These are phyloP conservation scores for Herpotrichia juniperi DNA, from an alignment of 2,329 filamentous ascomycete species.

Conservation along the genomic window DNA sequence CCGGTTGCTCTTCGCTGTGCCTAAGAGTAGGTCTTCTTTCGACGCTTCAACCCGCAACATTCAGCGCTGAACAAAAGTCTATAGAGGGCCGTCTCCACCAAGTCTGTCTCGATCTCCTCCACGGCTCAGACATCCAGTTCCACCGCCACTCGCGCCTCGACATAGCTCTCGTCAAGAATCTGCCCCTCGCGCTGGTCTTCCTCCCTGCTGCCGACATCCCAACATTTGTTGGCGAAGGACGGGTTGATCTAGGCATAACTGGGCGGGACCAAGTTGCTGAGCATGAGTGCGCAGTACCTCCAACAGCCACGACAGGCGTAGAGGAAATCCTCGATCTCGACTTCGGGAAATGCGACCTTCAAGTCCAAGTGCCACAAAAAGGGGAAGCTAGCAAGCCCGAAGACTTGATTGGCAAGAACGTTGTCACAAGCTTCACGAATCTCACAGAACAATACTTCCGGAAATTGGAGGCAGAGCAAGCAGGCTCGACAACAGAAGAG, in stretches of 20 bases:
- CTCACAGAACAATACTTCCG: conserved; percentile 85
- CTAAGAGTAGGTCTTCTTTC: conserved; percentile 77
- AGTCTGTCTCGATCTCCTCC: conserved; percentile 85
- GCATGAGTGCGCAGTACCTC: conserved; percentile 71
- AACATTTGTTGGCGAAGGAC: conserved; percentile 94
- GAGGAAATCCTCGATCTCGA: conserved; percentile 89
- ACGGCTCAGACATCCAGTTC: conserved; percentile 96
- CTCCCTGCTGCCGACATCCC: conserved; percentile 97
- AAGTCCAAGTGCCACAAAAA: conserved; percentile 95
- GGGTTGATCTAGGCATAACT: conserved; percentile 92
- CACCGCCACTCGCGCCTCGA: conserved; percentile 92
- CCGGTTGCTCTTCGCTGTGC: conserved; percentile 93
- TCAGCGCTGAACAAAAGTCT: conserved; percentile 9
- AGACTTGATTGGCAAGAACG: conserved; percentile 87
- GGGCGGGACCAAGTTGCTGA: conserved; percentile 92
- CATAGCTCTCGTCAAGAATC: conserved; percentile 97
- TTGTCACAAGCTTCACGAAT: conserved; percentile 93
- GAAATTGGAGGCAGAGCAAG: conserved; percentile 67
- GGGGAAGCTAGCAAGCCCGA: conserved; percentile 71
- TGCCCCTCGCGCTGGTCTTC: conserved; percentile 93
- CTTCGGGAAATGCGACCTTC: conserved; percentile 89
- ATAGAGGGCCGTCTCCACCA: conserved; percentile 92
- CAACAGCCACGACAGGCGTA: conserved; percentile 60
- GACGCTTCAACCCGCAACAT: background rate
- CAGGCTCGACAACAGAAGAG: conserved; percentile 41